phyloP scores from a whole-genome alignment of 2,329 filamentous ascomycete genomes.

The Ophiostoma triangulosporum region DNA sequence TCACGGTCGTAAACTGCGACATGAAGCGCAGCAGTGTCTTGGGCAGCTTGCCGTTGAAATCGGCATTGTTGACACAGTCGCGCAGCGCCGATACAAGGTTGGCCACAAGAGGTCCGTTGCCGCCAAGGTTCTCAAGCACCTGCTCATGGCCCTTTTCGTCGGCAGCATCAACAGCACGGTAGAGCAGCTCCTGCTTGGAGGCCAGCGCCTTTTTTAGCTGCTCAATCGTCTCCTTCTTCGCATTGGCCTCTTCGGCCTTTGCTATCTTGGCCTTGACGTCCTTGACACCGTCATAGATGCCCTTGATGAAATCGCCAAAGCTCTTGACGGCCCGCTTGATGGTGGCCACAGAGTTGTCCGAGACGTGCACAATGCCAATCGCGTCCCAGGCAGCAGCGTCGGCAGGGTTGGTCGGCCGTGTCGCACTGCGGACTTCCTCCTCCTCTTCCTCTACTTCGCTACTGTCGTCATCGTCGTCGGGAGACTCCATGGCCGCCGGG shows the following conservation, averaged over 20 bases:
- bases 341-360: conserved; percentile 21
- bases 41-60: conserved; percentile 40
- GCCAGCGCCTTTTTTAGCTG: conserved; percentile 29
- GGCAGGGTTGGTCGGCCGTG: conserved; percentile 30
- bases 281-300: conserved; percentile 34
- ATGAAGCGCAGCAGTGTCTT: conserved; percentile 46
- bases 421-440: conserved; percentile 25
- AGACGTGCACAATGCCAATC: conserved; percentile 35
- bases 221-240: conserved; percentile 23
- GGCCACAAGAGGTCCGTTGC: conserved; percentile 42
- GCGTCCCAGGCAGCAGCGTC: conserved; percentile 41
- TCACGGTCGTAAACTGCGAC: conserved; percentile 47
- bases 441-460: conserved; percentile 10
- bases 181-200: conserved; percentile 34
- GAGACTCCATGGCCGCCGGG: conserved; percentile 8
- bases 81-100: conserved; percentile 41
- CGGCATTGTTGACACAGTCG: conserved; percentile 36
- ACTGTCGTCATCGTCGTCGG: conserved; percentile 10
- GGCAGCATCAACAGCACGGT: conserved; percentile 38
- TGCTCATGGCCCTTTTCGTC: conserved; percentile 40
- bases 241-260: conserved; percentile 24
- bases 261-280: conserved; percentile 32
- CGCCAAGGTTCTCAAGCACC: conserved; percentile 44
- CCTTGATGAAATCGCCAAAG: conserved; percentile 36
- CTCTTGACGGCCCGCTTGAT: conserved; percentile 36